Base-by-base conservation (phyloP, 163 green algal species). In the Scenedesmus sp. region DNA sequence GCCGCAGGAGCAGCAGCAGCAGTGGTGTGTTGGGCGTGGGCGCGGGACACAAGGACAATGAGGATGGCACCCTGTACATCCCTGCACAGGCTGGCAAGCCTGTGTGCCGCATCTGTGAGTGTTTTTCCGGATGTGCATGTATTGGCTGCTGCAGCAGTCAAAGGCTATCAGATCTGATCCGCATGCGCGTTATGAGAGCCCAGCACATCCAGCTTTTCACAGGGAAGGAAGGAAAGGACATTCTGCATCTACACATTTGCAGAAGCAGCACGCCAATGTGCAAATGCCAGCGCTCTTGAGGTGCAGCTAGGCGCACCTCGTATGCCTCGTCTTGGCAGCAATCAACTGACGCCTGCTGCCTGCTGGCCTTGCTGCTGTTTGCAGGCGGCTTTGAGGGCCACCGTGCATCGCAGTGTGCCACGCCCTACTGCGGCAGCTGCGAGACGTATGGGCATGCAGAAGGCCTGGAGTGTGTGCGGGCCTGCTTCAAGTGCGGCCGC, bases 391-490 rank as follows among this genome's bases (percentile, higher is more conserved):
- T 10, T 8, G 9, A 55, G 4, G 84, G 84, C 23, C 84, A 89
- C 46, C 60, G 73, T 7, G 60, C 15, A 3, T n/a, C 10, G n/a
- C n/a, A 60, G 0, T 89, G 84, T 8, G 64, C 8, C 0, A 89
- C 84, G n/a, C 84, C 84, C 15, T 89, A 89, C 84, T 89, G 84
- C 74, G 13, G 5, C n/a, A 89, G 59, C 84, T 89, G 84, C 15
- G 55, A 84, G 76, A 57, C 34, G 34, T 88, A 66, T 10, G 83
- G 83, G 7, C 83, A 88, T 46, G 59, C n/a, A 7, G 59, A 88
- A 0, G 83, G 83, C 9, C 6, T 56, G 1, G 62, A 82, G 16
- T 89, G 84, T 54, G 6, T 81, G 62, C 67, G 34, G 4, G 84
- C 84, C 34, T 89, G 84, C 62, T 46, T n/a, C 56, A 73, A 60